phyloP scores from a whole-genome alignment of 2,329 filamentous ascomycete species.

The Canariomyces notabilis region DNA sequence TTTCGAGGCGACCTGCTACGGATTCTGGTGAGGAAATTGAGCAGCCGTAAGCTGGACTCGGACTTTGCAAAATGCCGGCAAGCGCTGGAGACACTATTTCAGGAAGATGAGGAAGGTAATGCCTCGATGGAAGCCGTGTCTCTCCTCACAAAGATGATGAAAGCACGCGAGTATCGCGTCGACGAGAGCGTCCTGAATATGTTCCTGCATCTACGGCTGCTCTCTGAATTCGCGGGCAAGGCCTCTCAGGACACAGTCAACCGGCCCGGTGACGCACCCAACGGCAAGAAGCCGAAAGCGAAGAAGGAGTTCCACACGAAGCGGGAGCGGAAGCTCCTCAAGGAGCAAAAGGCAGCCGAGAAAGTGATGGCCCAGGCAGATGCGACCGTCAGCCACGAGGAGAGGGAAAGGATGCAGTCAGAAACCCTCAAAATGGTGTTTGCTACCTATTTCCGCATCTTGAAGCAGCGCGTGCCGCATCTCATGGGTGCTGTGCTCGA shows the following conservation, averaged over 20 bases:
- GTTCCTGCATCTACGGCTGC: constrained; percentile 81
- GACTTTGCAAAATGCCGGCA: constrained; percentile 74
- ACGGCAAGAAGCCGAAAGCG: constrained; percentile 59
- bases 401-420: constrained; percentile 87
- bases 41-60: constrained; percentile 62
- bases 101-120: constrained; percentile 82
- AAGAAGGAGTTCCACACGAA: constrained; percentile 88
- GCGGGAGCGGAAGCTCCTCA: constrained; percentile 72
- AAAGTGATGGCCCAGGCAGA: constrained; percentile 94
- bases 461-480: constrained; percentile 74
- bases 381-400: constrained; percentile 84
- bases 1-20: constrained; percentile 83
- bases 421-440: constrained; percentile 97
- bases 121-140: constrained; percentile 82
- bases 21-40: constrained; percentile 80
- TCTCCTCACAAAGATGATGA: constrained; percentile 92
- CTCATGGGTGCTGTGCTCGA: constrained; percentile 97
- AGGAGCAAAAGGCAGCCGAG: constrained; percentile 80
- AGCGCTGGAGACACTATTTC: constrained; percentile 76
- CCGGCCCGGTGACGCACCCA: constrained; percentile 29
- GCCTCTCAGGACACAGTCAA: constrained; percentile 76
- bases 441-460: constrained; percentile 86
- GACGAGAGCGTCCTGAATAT: constrained; percentile 84
- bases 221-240: constrained; percentile 82
- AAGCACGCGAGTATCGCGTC: constrained; percentile 72